Evolutionary conservation across 1,284 basidiomycete genomes (phyloP).

Genomic region (Naganishia sp.): DNA sequence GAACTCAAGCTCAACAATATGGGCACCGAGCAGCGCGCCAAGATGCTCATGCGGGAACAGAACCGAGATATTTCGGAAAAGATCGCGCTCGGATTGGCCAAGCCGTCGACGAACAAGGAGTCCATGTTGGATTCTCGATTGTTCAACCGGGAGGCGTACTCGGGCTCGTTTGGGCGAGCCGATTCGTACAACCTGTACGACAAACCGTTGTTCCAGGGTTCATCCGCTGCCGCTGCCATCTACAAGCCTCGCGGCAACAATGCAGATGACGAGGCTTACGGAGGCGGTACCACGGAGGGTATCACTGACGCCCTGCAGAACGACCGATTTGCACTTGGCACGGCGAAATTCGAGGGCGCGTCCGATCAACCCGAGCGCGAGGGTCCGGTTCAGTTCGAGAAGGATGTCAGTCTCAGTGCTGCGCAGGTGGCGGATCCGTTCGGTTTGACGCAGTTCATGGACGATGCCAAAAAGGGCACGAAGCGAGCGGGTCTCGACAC

Average conservation of each 20-base stretch:
- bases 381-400: constrained; percentile 99
- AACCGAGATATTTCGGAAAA: constrained; percentile 99
- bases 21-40: constrained; percentile 94
- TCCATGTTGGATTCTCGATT: constrained; percentile 94
- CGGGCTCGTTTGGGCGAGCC: constrained; percentile 80
- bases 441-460: constrained; percentile 94
- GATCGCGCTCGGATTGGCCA: constrained; percentile 94
- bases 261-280: constrained; percentile 84
- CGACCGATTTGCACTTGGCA: constrained; percentile 92
- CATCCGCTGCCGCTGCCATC: constrained; percentile 92
- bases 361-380: constrained; percentile 74
- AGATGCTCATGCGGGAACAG: constrained; percentile 88
- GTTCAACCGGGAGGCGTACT: constrained; percentile 92
- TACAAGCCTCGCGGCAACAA: constrained; percentile 83
- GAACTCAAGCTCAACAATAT: constrained; percentile 99
- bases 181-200: constrained; percentile 94
- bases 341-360: constrained; percentile 74
- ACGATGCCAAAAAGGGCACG: constrained; percentile 90
- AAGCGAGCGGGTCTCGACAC: constrained; percentile 66
- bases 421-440: constrained; percentile 75
- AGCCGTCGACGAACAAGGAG: constrained; percentile 92
- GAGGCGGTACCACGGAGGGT: constrained; percentile 91
- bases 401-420: constrained; percentile 66
- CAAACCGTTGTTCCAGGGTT: constrained; percentile 91
- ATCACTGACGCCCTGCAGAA: constrained; percentile 85